Evolutionary conservation across 2,329 filamentous ascomycete genomes (phyloP).

Genomic region (Seiridium unicorne): DNA sequence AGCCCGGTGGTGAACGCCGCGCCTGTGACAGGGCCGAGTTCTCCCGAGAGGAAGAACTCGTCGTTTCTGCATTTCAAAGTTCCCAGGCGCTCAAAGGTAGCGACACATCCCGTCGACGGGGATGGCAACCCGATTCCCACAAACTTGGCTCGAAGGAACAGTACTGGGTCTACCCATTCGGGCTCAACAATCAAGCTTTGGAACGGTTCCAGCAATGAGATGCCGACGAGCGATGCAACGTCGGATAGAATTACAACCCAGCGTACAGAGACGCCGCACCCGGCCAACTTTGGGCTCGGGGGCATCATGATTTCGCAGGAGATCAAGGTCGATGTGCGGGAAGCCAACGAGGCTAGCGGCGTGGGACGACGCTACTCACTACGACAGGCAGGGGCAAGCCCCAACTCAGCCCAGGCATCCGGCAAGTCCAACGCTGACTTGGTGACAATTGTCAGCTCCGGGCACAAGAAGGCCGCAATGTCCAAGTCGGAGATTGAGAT

Average conservation of each 20-base stretch:
- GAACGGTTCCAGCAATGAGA: slow-evolving; percentile 11
- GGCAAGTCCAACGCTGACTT: slow-evolving; percentile 9
- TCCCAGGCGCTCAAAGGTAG: slow-evolving; percentile 8
- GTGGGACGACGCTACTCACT: slow-evolving; percentile 21
- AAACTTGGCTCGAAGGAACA: slow-evolving; percentile 19
- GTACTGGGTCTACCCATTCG: slow-evolving; percentile 24
- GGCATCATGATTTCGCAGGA: slow-evolving; percentile 64
- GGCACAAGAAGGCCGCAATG: slow-evolving; percentile 11
- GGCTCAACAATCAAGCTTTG: slow-evolving; percentile 32
- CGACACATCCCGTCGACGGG: slow-evolving; percentile 22
- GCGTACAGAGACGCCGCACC: slow-evolving; percentile 11
- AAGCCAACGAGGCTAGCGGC: slow-evolving; percentile 23
- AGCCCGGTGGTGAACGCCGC: slow-evolving; percentile 43
- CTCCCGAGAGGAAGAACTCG: slow-evolving; percentile 10
- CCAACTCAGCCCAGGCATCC: slow-evolving; percentile 5
- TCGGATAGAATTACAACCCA: slow-evolving; percentile 10
- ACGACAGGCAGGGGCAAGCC: slow-evolving; percentile 5
- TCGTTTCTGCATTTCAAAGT: slow-evolving; percentile 6
- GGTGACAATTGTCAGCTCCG: slow-evolving; percentile 16
- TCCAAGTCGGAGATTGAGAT: slow-evolving; percentile 22
- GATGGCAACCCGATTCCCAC: slow-evolving; percentile 28
- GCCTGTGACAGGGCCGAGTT: slow-evolving; percentile 15
- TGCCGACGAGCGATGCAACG: slow-evolving; percentile 11
- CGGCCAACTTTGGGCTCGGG: slow-evolving; percentile 38
- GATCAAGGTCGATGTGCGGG: slow-evolving; percentile 51